Conservation (phyloP, 2,329 filamentous ascomycete species). For the Tolypocladium nubicola region DNA sequence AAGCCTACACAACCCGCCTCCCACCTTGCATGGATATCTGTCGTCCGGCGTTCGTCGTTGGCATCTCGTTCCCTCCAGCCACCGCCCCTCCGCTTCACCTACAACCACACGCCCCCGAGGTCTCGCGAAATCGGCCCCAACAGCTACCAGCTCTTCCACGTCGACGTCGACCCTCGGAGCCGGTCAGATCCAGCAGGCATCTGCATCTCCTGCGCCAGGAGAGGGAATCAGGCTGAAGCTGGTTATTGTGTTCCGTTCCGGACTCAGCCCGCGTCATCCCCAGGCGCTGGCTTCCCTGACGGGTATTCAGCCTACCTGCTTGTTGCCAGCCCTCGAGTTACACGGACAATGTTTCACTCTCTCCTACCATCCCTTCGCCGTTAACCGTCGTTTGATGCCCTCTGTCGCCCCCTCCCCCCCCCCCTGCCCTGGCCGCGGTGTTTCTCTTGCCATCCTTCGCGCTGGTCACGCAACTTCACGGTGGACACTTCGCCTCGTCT, state of each 20-base stretch:
- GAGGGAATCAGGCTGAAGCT: neutral
- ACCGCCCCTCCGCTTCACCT: neutral
- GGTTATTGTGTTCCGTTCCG: neutral
- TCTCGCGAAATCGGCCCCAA: too few relatives aligned
- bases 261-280: neutral
- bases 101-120: neutral
- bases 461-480: neutral
- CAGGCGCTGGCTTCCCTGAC: neutral
- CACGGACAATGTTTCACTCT: constrained; percentile 14
- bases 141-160: neutral
- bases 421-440: neutral
- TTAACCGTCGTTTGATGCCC: constrained; percentile 5
- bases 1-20: neutral
- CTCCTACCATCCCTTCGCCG: constrained; percentile 8
- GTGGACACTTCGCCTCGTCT: neutral
- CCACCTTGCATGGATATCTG: neutral
- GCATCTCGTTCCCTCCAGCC: neutral
- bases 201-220: neutral
- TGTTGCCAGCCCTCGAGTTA: constrained; percentile 10
- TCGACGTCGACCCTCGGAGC: neutral
- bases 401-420: neutral
- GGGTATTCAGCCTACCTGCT: constrained; percentile 4
- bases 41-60: neutral
- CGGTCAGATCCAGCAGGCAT: neutral
- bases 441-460: neutral